phyloP scores from a whole-genome alignment of 192 early-diverging fungal genomes.

The Anaeromyces robustus region DNA sequence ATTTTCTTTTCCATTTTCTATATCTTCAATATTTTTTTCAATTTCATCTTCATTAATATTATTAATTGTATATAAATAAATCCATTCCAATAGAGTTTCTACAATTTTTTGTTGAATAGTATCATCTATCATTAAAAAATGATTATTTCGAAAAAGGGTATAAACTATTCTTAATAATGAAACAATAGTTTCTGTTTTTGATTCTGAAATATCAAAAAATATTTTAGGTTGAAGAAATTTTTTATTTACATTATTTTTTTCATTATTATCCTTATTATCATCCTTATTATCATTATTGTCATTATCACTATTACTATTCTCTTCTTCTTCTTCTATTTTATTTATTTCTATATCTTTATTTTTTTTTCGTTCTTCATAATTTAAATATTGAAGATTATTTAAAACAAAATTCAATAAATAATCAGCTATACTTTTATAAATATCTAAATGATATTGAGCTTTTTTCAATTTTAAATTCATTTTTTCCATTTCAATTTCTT shows the following conservation, averaged over 20 bases:
- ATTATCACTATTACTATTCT: no score
- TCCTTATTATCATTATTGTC: no score
- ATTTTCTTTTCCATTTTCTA: not conserved
- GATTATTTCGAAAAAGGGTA: not conserved
- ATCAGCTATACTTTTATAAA: not conserved
- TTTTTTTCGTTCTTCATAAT: not conserved
- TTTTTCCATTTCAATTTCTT: not conserved
- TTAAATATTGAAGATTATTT: not conserved
- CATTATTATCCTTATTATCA: no score
- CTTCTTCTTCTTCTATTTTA: not conserved
- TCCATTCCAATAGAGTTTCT: not conserved
- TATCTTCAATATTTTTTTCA: not conserved
- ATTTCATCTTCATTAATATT: no score
- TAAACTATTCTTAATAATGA: not conserved
- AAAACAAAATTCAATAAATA: not conserved
- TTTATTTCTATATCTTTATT: not conserved
- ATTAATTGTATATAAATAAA: not conserved
- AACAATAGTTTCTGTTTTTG: not conserved
- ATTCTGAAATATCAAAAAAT: not conserved
- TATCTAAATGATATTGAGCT: not conserved
- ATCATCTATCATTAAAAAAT: not conserved
- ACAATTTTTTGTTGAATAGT: not conserved
- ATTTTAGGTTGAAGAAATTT: not conserved
- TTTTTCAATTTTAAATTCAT: not conserved
- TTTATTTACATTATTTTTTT: no score